Base-by-base conservation (phyloP, 2,329 filamentous ascomycete genomes). In the Epichloe uncinata region DNA sequence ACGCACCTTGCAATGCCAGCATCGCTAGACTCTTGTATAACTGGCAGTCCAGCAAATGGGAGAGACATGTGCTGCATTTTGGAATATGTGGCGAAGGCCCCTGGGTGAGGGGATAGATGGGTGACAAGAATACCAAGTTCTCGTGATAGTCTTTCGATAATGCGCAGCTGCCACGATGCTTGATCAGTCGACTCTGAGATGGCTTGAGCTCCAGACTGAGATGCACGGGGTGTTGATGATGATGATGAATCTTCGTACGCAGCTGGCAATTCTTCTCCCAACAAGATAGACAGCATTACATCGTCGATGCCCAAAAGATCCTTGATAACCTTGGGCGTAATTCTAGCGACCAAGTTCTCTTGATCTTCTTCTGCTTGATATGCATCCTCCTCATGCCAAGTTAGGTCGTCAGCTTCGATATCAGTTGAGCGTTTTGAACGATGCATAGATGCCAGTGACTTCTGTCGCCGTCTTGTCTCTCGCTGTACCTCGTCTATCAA, bases 231-330 rank as follows among this genome's bases (percentile, higher is more conserved):
- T 22, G 72, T 77, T 9, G 70, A 64, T 11, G 72, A 71, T n/a
- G n/a, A n/a, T 9, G 75, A 2, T 20, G 20, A 66, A 37, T 75
- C 67, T 22, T 73, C 67, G 40, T 74, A 66, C 20, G 73, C 69
- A 26, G 69, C 69, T 3, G 82, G 81, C 22, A 95, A 68, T 2
- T 79, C 72, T 63, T 96, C 89, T 12, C 93, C 93, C 50, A 97
- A 84, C 8, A 98, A 82, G 46, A 96, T 82, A 0, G 86, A 86
- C 8, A 98, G 75, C 18, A 93, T 73, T 46, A 79, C 78, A 55
- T 96, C 88, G 58, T 97, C 90, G 50, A 98, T 85, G 8, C 91
- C 91, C 63, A 97, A 85, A 42, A 98, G 69, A 61, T 96, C 89
- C 48, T 82, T 80, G 57, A 98, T 88, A 30, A 97, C 85, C 59